Evolutionary conservation across 495 filamentous ascomycete species (phyloP), one percentile per base, ranked within the genome.

Genomic region (Parachaetomium inaequale): DNA sequence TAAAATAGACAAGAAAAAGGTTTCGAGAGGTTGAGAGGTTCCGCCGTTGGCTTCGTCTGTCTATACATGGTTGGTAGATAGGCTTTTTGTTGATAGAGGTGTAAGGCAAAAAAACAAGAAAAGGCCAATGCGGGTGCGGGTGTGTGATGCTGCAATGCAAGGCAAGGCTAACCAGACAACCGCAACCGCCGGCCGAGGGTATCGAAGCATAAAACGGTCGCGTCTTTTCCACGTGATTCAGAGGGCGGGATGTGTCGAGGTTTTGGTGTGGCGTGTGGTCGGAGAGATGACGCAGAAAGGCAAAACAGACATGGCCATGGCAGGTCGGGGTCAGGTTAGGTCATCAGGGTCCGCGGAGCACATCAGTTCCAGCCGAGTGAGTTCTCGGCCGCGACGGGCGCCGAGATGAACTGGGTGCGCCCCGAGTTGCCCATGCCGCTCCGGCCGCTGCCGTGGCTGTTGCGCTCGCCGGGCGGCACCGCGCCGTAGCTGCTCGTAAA

Each of bases 351-450:
- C 12, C 25, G n/a, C 36, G 19, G 28, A 4, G 2, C 12, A 19
- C 7, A 31, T 84, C 84, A 98, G 79, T 96, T 97, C 94, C 94
- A 98, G 64, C 94, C 94, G 63, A 98, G 84, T 55, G 92, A 96
- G 79, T 98, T 98, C 81, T 96, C 94, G 45, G 93, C 90, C 81
- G 93, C 95, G 61, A 98, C 90, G 4, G 94, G 94, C 54, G 85
- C 86, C 45, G 87, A 89, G 66, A 92, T 92, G 71, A 83, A 82
- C 64, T 82, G 76, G 53, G 85, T 86, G 66, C 88, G 79, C 53
- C 88, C 88, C 72, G 89, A 91, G 81, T 85, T 85, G 73, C 87
- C 87, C 72, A 86, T 87, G 25, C 82, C 84, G 68, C 86, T 89
- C 63, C 88, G 81, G 66, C 67, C 88, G 82, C 50, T 90, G 83